phyloP scores from a whole-genome alignment of 441 rosid species.

The Pelargonium fulgidum region DNA sequence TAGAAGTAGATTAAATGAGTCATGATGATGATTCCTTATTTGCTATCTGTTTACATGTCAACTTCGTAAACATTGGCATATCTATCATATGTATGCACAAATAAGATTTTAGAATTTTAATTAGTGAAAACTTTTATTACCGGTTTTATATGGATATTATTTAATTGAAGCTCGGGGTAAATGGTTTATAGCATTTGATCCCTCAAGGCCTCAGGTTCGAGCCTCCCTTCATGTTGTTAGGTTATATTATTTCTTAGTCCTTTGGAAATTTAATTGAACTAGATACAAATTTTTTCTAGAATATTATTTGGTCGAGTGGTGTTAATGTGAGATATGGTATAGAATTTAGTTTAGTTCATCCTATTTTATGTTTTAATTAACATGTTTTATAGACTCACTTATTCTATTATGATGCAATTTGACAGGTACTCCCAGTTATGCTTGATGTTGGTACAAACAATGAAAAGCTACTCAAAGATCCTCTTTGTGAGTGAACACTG shows the following conservation, averaged over 20 bases:
- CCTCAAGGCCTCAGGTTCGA: no score
- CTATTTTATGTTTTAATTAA: constrained; percentile 8
- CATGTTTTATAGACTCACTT: not conserved
- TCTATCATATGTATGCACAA: not conserved
- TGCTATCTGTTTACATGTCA: no score
- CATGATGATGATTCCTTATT: no score
- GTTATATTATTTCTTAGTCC: no score
- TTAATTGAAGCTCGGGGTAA: not conserved
- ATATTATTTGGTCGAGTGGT: no score
- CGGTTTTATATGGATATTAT: constrained; percentile 2
- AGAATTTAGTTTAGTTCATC: not conserved
- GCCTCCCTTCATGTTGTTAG: no score
- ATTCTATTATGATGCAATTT: constrained; percentile 11
- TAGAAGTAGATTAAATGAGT: no score
- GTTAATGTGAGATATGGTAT: no score
- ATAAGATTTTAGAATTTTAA: not conserved
- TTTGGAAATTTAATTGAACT: no score
- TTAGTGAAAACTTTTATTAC: no score
- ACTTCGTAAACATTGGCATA: not conserved
- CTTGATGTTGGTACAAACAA: constrained; percentile 94
- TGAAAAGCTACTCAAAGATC: constrained; percentile 76
- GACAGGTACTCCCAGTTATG: constrained; percentile 89
- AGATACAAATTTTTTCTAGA: no score
- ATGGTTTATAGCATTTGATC: no score
- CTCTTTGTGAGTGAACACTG: constrained; percentile 61